phyloP scores from a whole-genome alignment of 106 monocot species.

The Dendrobium officinale region DNA sequence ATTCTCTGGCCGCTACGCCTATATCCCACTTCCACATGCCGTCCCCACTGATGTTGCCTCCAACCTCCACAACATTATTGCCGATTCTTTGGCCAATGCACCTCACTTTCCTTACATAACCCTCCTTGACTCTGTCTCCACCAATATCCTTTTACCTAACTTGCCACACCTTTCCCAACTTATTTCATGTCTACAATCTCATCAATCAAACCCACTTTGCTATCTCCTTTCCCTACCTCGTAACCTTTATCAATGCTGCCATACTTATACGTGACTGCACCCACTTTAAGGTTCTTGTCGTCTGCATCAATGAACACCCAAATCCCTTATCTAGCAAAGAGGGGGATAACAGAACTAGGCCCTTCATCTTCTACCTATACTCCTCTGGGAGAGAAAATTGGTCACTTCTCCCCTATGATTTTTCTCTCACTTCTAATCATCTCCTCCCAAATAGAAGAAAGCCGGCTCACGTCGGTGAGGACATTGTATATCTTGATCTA shows the following conservation, averaged over 20 bases:
- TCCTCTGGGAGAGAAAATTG: background rate
- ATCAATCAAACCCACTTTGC: background rate
- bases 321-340: background rate
- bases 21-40: too few species aligned
- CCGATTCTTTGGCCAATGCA: background rate
- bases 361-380: background rate
- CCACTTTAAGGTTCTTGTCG: background rate
- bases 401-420: background rate
- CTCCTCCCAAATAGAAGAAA: background rate
- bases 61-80: background rate
- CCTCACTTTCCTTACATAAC: background rate
- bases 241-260: background rate
- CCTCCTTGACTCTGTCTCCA: background rate
- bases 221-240: background rate
- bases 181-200: background rate
- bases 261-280: background rate
- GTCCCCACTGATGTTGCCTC: too few species aligned
- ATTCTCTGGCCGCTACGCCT: too few species aligned
- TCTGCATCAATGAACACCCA: background rate
- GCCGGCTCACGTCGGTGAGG: background rate
- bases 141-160: background rate
- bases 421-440: background rate
- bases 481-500: background rate
- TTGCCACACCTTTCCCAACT: background rate
- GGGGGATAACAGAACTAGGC: background rate